Base-by-base conservation (phyloP, 306 rosid genomes). In the Glycine soja region DNA sequence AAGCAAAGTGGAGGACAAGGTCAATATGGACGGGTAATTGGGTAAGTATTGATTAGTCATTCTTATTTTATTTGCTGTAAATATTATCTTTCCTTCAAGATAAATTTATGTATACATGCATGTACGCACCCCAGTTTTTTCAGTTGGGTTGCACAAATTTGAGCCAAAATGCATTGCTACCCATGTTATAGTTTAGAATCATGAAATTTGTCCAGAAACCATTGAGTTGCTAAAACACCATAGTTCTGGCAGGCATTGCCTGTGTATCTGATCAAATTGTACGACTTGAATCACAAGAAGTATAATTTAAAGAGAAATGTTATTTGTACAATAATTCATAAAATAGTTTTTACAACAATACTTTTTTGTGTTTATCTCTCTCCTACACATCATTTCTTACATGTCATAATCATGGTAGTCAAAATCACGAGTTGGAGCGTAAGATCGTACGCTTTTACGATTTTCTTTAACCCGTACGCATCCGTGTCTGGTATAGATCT, bases 1-100 rank as follows among this genome's bases (percentile, higher is more conserved):
- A 95, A 95, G 88, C 99, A 95, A 84, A 38, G 82, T 66, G 99
- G 99, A 82, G 99, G 99, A 71, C 99, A 95, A 81, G 99, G 99
- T 48, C 99, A 95, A 87, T 95, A 95, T 88, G 99, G 99, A 73
- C 95, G 98, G 34, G 99, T 95, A 75, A 83, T 85, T 75, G 99
- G 99, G 99, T 93, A 88, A 86, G 99, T 85, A 48, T 76, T 19
- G 12, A 7, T 30, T 13, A 3, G 18, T 46, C 13, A 40, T 57
- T 73, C 9, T 52, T 38, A 19, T 51, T 81, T 78, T 75, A 63
- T 74, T 67, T 82, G 18, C 36, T 46, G 16, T 34, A 16, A 48
- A 3, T 32, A 4, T 34, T 32, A 46, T 58, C n/a, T 32, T 15
- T 32, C 71, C 51, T 64, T 51, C 19, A 63, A 64, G 24, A 16